Conservation (phyloP, 73 alveolate genomes). For the Tetrahymena thermophila region DNA sequence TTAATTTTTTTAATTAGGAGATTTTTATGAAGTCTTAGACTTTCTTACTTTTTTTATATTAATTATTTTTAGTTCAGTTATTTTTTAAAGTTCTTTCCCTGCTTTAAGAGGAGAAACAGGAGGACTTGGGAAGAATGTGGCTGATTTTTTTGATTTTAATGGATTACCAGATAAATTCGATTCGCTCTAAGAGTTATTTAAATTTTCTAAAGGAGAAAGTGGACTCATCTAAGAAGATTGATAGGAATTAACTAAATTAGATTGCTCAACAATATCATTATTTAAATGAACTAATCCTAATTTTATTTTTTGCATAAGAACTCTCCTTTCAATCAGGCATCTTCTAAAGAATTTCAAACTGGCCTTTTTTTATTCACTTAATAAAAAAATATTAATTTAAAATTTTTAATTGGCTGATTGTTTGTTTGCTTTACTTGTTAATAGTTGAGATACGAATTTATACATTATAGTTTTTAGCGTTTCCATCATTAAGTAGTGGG, state of each 20-base stretch:
- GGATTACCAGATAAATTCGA: neutral
- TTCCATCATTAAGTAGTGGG: neutral
- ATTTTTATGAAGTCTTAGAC: neutral
- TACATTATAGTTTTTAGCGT: neutral
- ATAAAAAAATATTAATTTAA: no score
- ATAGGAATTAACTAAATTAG: neutral
- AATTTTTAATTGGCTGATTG: no score
- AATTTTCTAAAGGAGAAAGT: neutral
- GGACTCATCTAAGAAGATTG: neutral
- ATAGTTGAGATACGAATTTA: neutral
- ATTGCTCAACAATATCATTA: neutral
- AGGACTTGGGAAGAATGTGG: neutral
- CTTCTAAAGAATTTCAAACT: neutral
- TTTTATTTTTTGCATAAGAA: neutral
- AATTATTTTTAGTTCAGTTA: neutral
- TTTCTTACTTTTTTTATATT: neutral
- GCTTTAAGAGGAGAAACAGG: neutral
- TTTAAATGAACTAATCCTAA: neutral
- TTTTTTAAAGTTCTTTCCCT: neutral
- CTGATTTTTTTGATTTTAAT: neutral
- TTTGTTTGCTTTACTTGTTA: neutral
- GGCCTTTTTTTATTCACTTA: neutral
- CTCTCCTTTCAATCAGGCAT: neutral
- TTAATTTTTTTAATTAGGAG: neutral
- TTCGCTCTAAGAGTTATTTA: neutral